Evolutionary conservation across 257 asterid genomes (phyloP).

Genomic region (Salvia splendens): DNA sequence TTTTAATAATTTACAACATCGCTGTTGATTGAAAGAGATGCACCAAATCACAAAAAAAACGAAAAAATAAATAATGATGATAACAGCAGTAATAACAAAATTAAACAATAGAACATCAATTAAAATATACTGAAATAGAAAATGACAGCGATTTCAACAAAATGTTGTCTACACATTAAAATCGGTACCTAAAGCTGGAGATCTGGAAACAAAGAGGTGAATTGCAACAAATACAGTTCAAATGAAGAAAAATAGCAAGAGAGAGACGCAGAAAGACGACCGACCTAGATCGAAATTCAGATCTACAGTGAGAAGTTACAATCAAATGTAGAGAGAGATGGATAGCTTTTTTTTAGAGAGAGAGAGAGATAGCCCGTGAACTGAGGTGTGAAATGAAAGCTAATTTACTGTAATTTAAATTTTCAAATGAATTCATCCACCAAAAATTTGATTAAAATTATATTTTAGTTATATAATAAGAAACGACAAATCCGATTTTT

Average conservation of each 20-base stretch:
- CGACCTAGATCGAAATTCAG: slow-evolving; percentile 33
- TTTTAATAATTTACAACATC: neutral
- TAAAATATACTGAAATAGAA: neutral
- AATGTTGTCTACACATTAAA: slow-evolving; percentile 3
- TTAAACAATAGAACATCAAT: slow-evolving; percentile 1
- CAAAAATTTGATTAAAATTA: too few relatives aligned
- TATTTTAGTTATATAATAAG: too few relatives aligned
- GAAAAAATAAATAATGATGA: neutral
- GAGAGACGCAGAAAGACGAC: neutral
- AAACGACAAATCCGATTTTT: too few relatives aligned
- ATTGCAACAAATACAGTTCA: neutral
- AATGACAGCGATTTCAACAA: slow-evolving; percentile 2
- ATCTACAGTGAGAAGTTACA: slow-evolving; percentile 35
- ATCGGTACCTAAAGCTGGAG: slow-evolving; percentile 32
- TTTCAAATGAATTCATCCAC: too few relatives aligned
- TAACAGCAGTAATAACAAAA: neutral
- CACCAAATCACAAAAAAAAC: slow-evolving; percentile 10
- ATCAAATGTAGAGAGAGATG: slow-evolving; percentile 1
- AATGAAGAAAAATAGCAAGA: neutral
- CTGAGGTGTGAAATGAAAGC: neutral
- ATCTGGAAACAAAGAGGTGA: slow-evolving; percentile 30
- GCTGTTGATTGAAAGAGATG: slow-evolving; percentile 18
- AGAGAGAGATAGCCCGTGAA: slow-evolving; percentile 10
- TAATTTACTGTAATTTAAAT: neutral
- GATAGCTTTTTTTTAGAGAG: too few relatives aligned